Evolutionary conservation across 1,284 basidiomycete genomes (phyloP).

Genomic region (Amanita bisporigera): DNA sequence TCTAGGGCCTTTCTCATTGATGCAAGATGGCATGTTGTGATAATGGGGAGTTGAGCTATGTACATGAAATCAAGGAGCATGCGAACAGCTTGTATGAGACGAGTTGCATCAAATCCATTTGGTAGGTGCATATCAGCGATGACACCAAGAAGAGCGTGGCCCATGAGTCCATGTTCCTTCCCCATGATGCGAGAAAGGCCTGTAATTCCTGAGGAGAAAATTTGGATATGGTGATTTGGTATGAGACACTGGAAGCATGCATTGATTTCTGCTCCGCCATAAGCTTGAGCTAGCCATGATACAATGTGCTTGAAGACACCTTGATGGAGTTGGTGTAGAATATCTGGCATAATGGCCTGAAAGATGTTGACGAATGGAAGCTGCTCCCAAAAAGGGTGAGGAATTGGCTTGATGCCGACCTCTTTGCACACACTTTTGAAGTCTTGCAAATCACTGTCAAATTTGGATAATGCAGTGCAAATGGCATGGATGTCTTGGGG

Average conservation of each 20-base stretch:
- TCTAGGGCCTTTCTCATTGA: neutral
- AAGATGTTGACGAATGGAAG: conserved; percentile 16
- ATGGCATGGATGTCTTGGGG: neutral
- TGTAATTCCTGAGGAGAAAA: no score
- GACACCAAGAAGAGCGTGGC: neutral
- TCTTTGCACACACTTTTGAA: neutral
- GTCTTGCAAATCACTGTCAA: neutral
- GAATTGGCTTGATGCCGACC: neutral
- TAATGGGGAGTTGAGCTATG: no score
- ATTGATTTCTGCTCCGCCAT: neutral
- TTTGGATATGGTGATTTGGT: conserved; percentile 5
- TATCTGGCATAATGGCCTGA: conserved; percentile 12
- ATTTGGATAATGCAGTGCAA: neutral
- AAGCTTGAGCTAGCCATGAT: conserved; percentile 12
- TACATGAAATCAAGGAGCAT: no score
- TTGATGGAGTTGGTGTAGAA: conserved; percentile 5
- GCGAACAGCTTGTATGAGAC: no score
- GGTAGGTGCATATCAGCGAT: neutral
- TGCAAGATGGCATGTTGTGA: no score
- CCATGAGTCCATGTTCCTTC: neutral
- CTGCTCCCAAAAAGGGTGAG: neutral
- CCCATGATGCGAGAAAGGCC: no score
- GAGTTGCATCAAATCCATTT: no score
- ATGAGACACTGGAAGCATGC: conserved; percentile 13
- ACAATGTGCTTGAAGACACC: conserved; percentile 17